Evolutionary conservation across 2,329 filamentous ascomycete species (phyloP).

Genomic region (Emericellopsis atlantica): DNA sequence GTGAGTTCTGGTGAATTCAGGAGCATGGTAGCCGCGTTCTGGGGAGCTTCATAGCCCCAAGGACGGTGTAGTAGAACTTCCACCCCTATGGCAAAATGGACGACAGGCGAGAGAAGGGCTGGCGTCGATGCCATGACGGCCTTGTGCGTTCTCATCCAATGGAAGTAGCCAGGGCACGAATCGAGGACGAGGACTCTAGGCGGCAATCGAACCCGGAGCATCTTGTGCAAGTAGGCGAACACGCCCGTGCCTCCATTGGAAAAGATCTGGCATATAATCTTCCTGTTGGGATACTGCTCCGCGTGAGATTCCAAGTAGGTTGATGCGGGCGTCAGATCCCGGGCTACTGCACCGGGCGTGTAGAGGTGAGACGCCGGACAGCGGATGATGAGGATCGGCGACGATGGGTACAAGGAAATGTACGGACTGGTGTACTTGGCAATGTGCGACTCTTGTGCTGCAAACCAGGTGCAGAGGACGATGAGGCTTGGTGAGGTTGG

Average conservation of each 20-base stretch:
- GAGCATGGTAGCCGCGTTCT: constrained; percentile 20
- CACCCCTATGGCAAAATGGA: constrained; percentile 18
- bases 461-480: constrained; percentile 37
- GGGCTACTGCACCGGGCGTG: constrained; percentile 15
- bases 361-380: constrained; percentile 23
- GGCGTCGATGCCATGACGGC: constrained; percentile 24
- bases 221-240: constrained; percentile 18
- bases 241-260: constrained; percentile 38
- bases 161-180: constrained; percentile 33
- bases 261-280: constrained; percentile 34
- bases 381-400: constrained; percentile 32
- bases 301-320: neutral
- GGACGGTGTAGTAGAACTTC: constrained; percentile 17
- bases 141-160: constrained; percentile 23
- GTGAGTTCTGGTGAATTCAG: constrained; percentile 19
- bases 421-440: constrained; percentile 36
- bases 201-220: constrained; percentile 21
- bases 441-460: constrained; percentile 34
- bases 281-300: constrained; percentile 7
- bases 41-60: constrained; percentile 13
- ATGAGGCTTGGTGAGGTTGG: constrained; percentile 27
- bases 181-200: constrained; percentile 31
- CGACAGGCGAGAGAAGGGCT: constrained; percentile 17
- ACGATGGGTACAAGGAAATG: constrained; percentile 27
- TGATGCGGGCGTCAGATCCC: constrained; percentile 23